Percentiles rank a stretch among this genome's conserved stretches.
These are phyloP conservation scores for Cantharellus anzutake DNA, from an alignment of 768 basidiomycete species.

Conservation along the genomic window DNA sequence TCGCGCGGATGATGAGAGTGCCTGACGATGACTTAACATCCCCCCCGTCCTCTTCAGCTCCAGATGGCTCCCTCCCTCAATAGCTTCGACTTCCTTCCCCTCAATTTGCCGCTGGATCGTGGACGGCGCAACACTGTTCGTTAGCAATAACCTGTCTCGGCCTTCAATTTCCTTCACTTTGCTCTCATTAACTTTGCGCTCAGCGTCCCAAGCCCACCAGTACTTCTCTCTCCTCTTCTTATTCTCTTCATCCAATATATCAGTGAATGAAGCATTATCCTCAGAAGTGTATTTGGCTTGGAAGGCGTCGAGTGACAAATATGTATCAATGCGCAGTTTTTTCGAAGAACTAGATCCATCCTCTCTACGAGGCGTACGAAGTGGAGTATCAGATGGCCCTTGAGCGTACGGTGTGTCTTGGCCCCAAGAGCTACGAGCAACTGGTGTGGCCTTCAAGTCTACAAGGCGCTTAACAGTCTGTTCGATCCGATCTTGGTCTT, in stretches of 20 bases:
- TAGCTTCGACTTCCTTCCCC: neutral
- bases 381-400: constrained; percentile 47
- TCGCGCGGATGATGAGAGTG: neutral
- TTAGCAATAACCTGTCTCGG: constrained; percentile 53
- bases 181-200: constrained; percentile 55
- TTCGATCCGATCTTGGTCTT: constrained; percentile 58
- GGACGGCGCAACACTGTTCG: constrained; percentile 19
- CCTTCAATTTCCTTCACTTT: constrained; percentile 44
- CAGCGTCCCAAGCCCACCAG: constrained; percentile 91
- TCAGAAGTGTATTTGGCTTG: constrained; percentile 89
- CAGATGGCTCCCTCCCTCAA: constrained; percentile 7
- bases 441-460: constrained; percentile 37
- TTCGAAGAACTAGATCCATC: constrained; percentile 1
- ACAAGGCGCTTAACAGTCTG: constrained; percentile 59
- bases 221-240: constrained; percentile 56
- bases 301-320: constrained; percentile 63
- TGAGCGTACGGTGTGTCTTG: constrained; percentile 43
- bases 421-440: constrained; percentile 12
- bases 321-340: constrained; percentile 31
- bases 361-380: constrained; percentile 17
- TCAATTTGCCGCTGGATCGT: neutral
- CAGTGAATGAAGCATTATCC: constrained; percentile 92
- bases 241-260: constrained; percentile 85
- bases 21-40: constrained; percentile 1
- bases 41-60: constrained; percentile 12